Base-by-base conservation (phyloP, 768 basidiomycete genomes). In the Cystoderma amianthinum region DNA sequence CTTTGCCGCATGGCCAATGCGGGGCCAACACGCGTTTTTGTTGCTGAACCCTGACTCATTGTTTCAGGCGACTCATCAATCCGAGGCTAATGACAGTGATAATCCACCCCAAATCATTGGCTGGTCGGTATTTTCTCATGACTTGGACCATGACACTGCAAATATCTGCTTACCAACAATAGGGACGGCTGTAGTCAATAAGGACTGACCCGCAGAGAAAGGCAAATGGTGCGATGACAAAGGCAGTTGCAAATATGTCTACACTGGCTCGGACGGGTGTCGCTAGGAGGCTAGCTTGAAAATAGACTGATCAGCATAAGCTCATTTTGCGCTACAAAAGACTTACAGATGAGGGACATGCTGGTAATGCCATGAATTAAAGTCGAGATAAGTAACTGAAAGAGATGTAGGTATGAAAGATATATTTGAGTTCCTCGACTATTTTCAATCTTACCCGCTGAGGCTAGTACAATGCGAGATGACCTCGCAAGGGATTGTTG, bases 271-370 rank as follows among this genome's bases (percentile, higher is more conserved):
- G 56, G 28, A 68, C 48, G 0, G 74, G 65, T 0, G 63, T 56
- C 5, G 56, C 59, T 12, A 51, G 59, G 43, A 62, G 62, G 39
- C 59, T 61, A 0, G 69, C 71, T 48, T 75, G 73, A 53, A 67
- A 74, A 46, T 67, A 73, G 5, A 69, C 64, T 63, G 68, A 4
- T 17, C 17, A 17, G 35, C 11, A 2, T 15, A 11, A 36, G 30
- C 12, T 12, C 12, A 32, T 32, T 12, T 32, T 12, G 30, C 2
- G 16, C 12, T 12, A 15, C 12, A 12, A 12, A 2, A 32, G 17
- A 18, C 15, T 10, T 19, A 13, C 11, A 36, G 15, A n/a, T 19
- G 35, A n/a, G n/a, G n/a, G n/a, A n/a, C n/a, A n/a, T n/a, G n/a
- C n/a, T n/a, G n/a, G n/a, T n/a, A n/a, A n/a, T n/a, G n/a, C n/a